phyloP scores from a whole-genome alignment of 73 alveolate genomes.

The Tetrahymena elliotti region DNA sequence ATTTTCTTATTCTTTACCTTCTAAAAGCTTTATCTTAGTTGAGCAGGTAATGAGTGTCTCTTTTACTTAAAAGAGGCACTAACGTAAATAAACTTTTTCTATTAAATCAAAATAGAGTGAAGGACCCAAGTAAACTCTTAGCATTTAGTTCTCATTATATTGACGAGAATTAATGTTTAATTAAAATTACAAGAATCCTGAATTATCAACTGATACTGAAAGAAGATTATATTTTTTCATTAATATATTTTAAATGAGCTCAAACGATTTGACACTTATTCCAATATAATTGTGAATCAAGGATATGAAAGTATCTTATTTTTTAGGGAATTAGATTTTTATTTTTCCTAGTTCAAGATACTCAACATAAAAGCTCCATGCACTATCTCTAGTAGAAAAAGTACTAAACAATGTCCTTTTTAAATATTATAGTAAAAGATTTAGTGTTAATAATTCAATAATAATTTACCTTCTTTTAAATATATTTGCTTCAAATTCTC shows the following conservation, averaged over 20 bases:
- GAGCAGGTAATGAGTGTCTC: background rate
- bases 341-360: background rate
- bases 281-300: background rate
- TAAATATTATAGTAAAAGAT: background rate
- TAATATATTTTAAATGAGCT: background rate
- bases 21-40: background rate
- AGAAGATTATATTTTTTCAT: background rate
- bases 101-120: background rate
- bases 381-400: background rate
- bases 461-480: background rate
- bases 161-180: background rate
- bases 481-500: background rate
- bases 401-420: background rate
- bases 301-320: background rate
- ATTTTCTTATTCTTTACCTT: background rate
- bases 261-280: background rate
- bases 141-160: background rate
- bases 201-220: background rate
- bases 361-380: background rate
- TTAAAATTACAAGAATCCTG: background rate
- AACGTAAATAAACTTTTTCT: background rate
- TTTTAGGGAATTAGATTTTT: background rate
- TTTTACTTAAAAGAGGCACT: background rate
- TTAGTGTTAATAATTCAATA: background rate
- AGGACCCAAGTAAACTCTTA: background rate